Percentiles rank a stretch among this genome's conserved stretches.
These are phyloP conservation scores for Saccharomyces hybrid DNA, from an alignment of 1,139 yeast genomes.

Conservation along the genomic window DNA sequence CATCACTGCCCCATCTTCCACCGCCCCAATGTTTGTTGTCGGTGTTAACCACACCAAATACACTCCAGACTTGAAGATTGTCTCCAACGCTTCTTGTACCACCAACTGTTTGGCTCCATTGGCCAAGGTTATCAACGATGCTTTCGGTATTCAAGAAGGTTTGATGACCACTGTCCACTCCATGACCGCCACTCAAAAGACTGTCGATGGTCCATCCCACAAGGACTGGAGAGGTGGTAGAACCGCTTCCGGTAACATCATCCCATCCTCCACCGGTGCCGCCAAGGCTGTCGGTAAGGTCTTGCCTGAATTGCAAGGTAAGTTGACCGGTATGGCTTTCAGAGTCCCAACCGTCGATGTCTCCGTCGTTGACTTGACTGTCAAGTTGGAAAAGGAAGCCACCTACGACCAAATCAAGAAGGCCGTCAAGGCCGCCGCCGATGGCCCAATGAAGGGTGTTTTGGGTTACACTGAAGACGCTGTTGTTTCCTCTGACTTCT, in stretches of 20 bases:
- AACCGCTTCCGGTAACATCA: conserved; percentile 85
- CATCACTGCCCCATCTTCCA: conserved; percentile 79
- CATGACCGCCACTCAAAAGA: conserved; percentile 83
- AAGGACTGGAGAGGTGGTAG: conserved; percentile 96
- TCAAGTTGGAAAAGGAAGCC: conserved; percentile 59
- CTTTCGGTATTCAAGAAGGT: conserved; percentile 76
- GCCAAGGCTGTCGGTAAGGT: conserved; percentile 91
- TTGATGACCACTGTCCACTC: conserved; percentile 88
- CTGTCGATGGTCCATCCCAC: conserved; percentile 90
- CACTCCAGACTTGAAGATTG: conserved; percentile 61
- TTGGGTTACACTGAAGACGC: conserved; percentile 80
- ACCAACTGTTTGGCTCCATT: conserved; percentile 87
- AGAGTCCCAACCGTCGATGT: conserved; percentile 88
- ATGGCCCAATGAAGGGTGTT: conserved; percentile 66
- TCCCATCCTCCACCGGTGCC: conserved; percentile 88
- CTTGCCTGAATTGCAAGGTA: conserved; percentile 77
- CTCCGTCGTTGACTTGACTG: conserved; percentile 69
- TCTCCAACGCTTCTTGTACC: conserved; percentile 85
- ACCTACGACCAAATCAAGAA: conserved; percentile 72
- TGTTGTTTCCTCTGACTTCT: conserved; percentile 79
- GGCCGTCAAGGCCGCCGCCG: conserved; percentile 61
- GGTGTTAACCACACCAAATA: conserved; percentile 77
- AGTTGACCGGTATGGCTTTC: conserved; percentile 82
- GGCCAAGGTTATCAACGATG: conserved; percentile 74
- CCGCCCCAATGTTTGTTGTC: conserved; percentile 84